Evolutionary conservation across 78 protist species (phyloP).

Genomic region (Guillardia theta): DNA sequence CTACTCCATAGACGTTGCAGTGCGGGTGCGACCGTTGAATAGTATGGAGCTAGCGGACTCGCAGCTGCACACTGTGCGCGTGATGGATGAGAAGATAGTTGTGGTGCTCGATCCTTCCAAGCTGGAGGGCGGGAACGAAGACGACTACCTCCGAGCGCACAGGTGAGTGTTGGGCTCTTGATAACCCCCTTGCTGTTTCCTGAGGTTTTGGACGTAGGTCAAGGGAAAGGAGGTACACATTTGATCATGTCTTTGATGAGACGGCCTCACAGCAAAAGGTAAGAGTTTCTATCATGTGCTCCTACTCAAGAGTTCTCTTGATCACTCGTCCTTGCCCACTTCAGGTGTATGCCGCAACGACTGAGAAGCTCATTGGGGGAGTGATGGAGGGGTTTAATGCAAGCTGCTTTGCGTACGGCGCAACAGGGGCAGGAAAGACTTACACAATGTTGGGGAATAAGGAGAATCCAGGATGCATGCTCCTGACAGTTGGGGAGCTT

Average conservation of each 20-base stretch:
- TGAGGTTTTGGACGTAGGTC: no score
- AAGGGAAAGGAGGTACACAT: neutral
- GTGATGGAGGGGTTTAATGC: conserved; percentile 46
- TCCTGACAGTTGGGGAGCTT: conserved; percentile 28
- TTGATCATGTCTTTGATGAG: conserved; percentile 13
- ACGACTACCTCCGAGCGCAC: neutral
- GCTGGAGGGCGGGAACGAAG: neutral
- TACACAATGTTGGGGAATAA: conserved; percentile 35
- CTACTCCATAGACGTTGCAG: neutral
- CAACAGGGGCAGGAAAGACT: conserved; percentile 46
- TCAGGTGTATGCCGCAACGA: neutral
- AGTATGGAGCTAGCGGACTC: neutral
- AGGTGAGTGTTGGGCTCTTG: neutral
- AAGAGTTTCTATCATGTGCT: neutral
- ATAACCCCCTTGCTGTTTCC: neutral
- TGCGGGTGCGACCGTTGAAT: conserved; percentile 7
- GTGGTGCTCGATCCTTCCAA: neutral
- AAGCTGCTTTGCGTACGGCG: conserved; percentile 51
- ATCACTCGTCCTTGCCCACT: neutral
- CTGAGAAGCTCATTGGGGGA: neutral
- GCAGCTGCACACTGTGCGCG: neutral
- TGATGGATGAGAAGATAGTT: neutral
- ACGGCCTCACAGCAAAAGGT: neutral
- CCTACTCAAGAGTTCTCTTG: neutral
- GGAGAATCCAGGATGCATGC: conserved; percentile 25